Evolutionary conservation across 208 protist species (phyloP).

Genomic region (Crithidia fasciculata): DNA sequence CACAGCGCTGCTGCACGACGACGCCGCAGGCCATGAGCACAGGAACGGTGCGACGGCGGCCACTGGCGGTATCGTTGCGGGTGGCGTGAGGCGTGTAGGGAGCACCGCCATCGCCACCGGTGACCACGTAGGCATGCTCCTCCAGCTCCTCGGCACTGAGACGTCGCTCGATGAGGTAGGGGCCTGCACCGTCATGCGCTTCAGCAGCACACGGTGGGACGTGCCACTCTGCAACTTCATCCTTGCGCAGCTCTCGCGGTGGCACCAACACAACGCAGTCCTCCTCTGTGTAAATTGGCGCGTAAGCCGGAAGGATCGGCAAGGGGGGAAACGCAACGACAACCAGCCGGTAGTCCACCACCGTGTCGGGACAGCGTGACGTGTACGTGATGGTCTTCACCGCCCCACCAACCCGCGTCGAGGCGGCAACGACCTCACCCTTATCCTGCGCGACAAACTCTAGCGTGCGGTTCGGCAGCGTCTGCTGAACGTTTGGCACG

Average conservation of each 20-base stretch:
- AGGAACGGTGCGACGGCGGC: background rate
- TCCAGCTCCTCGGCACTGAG: slow-evolving; percentile 26
- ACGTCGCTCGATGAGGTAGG: slow-evolving; percentile 46
- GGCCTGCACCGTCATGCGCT: slow-evolving; percentile 12
- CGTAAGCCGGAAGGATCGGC: slow-evolving; percentile 58
- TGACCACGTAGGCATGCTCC: slow-evolving; percentile 18
- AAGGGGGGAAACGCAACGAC: slow-evolving; percentile 62
- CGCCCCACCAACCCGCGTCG: background rate
- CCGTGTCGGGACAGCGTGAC: slow-evolving; percentile 66
- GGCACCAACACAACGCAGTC: slow-evolving; percentile 61
- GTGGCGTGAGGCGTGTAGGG: background rate
- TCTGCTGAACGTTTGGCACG: slow-evolving; percentile 71
- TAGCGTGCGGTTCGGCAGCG: slow-evolving; percentile 66
- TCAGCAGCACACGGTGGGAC: slow-evolving; percentile 48
- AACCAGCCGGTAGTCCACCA: slow-evolving; percentile 56
- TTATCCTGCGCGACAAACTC: slow-evolving; percentile 73
- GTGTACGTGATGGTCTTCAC: slow-evolving; percentile 38
- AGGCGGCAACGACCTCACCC: slow-evolving; percentile 49
- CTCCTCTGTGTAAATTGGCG: slow-evolving; percentile 82
- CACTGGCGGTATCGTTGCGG: background rate
- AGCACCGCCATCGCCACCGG: slow-evolving; percentile 12
- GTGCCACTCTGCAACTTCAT: slow-evolving; percentile 69
- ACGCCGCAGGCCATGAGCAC: slow-evolving; percentile 66
- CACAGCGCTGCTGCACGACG: slow-evolving; percentile 66
- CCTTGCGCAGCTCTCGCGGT: slow-evolving; percentile 67